These are phyloP conservation scores for Globisporangium camurandrum DNA, from an alignment of 352 stramenopile species.

Conservation along the genomic window DNA sequence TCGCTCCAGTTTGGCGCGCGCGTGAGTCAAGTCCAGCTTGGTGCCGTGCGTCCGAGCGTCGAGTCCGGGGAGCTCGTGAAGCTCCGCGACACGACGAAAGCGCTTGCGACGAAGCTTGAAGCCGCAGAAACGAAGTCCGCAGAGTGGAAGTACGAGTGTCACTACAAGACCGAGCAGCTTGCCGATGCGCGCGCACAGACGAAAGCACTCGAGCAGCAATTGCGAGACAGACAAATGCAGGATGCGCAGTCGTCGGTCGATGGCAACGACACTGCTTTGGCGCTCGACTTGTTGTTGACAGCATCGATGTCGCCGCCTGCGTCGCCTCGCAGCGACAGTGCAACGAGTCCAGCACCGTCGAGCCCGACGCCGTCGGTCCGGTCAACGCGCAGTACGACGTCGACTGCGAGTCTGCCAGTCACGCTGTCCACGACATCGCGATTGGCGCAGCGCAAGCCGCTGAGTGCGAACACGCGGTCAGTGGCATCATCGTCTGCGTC, in stretches of 20 bases:
- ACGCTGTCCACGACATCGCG: slow-evolving; percentile 6
- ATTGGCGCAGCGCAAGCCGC: slow-evolving; percentile 3
- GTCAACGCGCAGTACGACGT: slow-evolving; percentile 36
- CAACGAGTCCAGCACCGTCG: slow-evolving; percentile 6
- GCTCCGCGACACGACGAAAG: slow-evolving; percentile 58
- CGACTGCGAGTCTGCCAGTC: slow-evolving; percentile 20
- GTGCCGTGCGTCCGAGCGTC: slow-evolving; percentile 68
- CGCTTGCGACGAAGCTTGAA: slow-evolving; percentile 27
- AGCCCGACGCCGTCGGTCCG: slow-evolving; percentile 41
- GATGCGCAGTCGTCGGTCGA: slow-evolving; percentile 22
- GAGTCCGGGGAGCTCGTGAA: slow-evolving; percentile 71
- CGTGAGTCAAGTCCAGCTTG: slow-evolving; percentile 87
- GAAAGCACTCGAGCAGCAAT: slow-evolving; percentile 31
- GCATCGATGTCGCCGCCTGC: slow-evolving; percentile 8
- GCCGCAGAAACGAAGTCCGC: slow-evolving; percentile 22
- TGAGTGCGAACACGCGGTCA: slow-evolving; percentile 6
- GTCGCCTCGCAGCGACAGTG: slow-evolving; percentile 2
- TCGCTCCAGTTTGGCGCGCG: slow-evolving; percentile 87
- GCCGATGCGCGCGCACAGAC: slow-evolving; percentile 29
- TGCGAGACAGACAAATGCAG: slow-evolving; percentile 36
- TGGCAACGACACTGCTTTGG: slow-evolving; percentile 14
- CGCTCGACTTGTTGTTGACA: slow-evolving; percentile 7
- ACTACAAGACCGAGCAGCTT: slow-evolving; percentile 45
- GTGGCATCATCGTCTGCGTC: not conserved
- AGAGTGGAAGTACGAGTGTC: slow-evolving; percentile 38